A percentile compares a stretch with the other conserved stretches of the same genome.
phyloP scores from a whole-genome alignment of 2,329 filamentous ascomycete genomes.

The Xylariaceae sp. region DNA sequence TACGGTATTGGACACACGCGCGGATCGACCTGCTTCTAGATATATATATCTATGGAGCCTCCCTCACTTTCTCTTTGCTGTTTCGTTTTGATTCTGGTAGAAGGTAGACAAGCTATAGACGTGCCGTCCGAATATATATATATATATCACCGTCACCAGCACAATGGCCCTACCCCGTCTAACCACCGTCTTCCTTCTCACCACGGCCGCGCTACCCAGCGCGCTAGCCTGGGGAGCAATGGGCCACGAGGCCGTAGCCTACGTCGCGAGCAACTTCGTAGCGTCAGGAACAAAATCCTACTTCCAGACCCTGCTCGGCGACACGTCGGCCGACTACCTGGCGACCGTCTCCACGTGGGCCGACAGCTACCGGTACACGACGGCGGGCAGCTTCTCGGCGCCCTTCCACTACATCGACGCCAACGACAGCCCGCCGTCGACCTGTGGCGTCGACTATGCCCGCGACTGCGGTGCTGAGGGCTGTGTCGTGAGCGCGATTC shows the following conservation, averaged over 20 bases:
- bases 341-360: slow-evolving; percentile 59
- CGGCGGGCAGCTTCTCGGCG: slow-evolving; percentile 53
- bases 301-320: slow-evolving; percentile 53
- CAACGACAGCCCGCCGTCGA: slow-evolving; percentile 64
- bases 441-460: slow-evolving; percentile 63
- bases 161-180: slow-evolving; percentile 40
- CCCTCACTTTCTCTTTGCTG: neutral
- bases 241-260: slow-evolving; percentile 62
- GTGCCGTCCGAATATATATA: neutral
- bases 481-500: slow-evolving; percentile 65
- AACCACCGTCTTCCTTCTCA: slow-evolving; percentile 32
- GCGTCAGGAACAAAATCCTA: slow-evolving; percentile 48
- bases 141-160: neutral
- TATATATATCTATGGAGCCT: neutral
- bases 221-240: slow-evolving; percentile 50
- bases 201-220: slow-evolving; percentile 30
- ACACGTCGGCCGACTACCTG: slow-evolving; percentile 54
- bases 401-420: slow-evolving; percentile 65
- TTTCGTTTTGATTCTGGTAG: no score
- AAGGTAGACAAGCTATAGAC: neutral
- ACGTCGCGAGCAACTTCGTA: slow-evolving; percentile 58
- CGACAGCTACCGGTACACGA: slow-evolving; percentile 55
- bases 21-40: no score
- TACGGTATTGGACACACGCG: no score
- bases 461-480: slow-evolving; percentile 68